Evolutionary conservation across 345 rosid species (phyloP).

Genomic region (Boechera retrofracta): DNA sequence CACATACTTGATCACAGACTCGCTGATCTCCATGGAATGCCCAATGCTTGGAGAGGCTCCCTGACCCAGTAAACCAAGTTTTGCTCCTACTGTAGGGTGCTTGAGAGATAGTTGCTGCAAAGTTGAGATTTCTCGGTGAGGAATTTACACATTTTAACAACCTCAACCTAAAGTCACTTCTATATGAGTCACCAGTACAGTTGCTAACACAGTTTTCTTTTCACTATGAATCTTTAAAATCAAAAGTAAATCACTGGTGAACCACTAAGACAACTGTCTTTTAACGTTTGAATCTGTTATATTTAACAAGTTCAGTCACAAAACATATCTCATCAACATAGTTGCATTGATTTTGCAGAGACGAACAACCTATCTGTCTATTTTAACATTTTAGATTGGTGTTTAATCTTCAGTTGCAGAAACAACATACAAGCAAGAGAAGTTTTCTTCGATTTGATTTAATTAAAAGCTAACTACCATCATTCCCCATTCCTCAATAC

Average conservation of each 20-base stretch:
- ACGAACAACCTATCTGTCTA: background rate
- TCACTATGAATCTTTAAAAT: background rate
- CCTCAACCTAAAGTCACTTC: background rate
- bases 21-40: conserved; percentile 40
- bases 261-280: background rate
- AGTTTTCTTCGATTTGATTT: background rate
- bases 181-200: conserved; percentile 14
- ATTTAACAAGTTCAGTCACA: background rate
- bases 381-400: background rate
- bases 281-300: background rate
- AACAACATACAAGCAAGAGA: background rate
- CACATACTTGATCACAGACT: conserved; percentile 41
- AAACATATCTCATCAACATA: conserved; percentile 15
- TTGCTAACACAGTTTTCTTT: background rate
- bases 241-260: conserved; percentile 5
- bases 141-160: conserved; percentile 1
- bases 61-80: conserved; percentile 60
- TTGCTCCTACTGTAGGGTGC: conserved; percentile 61
- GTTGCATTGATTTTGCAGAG: conserved; percentile 15
- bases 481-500: background rate
- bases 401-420: background rate
- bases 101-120: conserved; percentile 78
- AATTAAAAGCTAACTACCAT: background rate
- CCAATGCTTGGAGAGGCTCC: conserved; percentile 19
- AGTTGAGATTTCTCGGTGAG: conserved; percentile 3